A percentile compares a stretch with the other conserved stretches of the same genome.
phyloP scores from a whole-genome alignment of 1,284 basidiomycete genomes.

The Leccinum pachyderme region DNA sequence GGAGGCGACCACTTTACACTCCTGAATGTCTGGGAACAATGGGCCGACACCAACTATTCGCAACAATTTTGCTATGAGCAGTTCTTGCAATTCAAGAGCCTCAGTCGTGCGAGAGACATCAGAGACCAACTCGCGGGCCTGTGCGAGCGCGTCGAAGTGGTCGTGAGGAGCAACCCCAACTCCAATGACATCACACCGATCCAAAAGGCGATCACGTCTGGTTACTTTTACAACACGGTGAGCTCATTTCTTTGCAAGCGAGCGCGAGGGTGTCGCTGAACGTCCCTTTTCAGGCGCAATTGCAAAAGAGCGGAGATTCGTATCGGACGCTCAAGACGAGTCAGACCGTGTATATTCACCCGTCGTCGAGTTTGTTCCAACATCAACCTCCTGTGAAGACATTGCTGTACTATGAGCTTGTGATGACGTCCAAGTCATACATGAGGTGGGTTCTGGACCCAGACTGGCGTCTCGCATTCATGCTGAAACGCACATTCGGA shows the following conservation, averaged over 20 bases:
- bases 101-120: constrained; percentile 93
- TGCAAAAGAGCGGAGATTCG: constrained; percentile 90
- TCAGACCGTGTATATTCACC: constrained; percentile 95
- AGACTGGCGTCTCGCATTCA: neutral
- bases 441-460: constrained; percentile 48
- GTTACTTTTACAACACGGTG: constrained; percentile 96
- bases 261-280: constrained; percentile 4
- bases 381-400: constrained; percentile 91
- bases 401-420: constrained; percentile 92
- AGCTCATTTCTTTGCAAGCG: neutral
- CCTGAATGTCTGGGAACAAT: constrained; percentile 97
- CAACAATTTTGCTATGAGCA: constrained; percentile 96
- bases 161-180: constrained; percentile 86
- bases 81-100: constrained; percentile 95
- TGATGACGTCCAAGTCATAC: constrained; percentile 86
- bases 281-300: constrained; percentile 56
- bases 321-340: constrained; percentile 94
- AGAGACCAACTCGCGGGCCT: constrained; percentile 92
- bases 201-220: constrained; percentile 92
- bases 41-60: constrained; percentile 95
- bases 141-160: constrained; percentile 96
- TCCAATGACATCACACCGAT: constrained; percentile 88
- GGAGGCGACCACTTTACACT: constrained; percentile 99
- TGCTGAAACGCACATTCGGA: constrained; percentile 29
- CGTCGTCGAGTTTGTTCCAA: constrained; percentile 93